phyloP scores from a whole-genome alignment of 2,329 filamentous ascomycete species.

The Colletotrichum tabaci region DNA sequence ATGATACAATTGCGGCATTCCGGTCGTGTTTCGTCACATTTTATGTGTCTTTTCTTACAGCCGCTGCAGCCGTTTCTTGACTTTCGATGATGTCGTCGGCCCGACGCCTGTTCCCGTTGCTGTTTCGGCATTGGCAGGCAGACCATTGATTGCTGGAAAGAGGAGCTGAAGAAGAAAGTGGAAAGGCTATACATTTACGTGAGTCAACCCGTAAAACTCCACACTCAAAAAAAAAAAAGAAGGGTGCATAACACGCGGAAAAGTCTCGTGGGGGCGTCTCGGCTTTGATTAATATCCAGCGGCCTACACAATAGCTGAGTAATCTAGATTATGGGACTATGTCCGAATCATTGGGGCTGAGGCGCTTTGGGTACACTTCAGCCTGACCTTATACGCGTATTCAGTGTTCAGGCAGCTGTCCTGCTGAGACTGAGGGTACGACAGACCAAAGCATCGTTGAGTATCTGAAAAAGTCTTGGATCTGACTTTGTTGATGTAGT shows the following conservation, averaged over 20 bases:
- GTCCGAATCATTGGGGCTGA: not conserved
- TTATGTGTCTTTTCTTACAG: conserved; percentile 59
- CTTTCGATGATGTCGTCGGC: conserved; percentile 27
- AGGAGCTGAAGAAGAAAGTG: not conserved
- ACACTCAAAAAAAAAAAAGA: too few relatives aligned
- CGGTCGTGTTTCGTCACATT: conserved; percentile 63
- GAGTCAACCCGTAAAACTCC: too few relatives aligned
- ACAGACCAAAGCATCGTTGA: too few relatives aligned
- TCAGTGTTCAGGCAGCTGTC: too few relatives aligned
- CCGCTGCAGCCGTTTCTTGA: conserved; percentile 51
- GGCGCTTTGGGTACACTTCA: too few relatives aligned
- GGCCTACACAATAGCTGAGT: not conserved
- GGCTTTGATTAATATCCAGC: too few relatives aligned
- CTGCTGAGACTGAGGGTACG: not conserved
- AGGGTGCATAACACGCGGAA: too few relatives aligned
- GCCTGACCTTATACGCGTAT: too few relatives aligned
- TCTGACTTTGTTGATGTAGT: not conserved
- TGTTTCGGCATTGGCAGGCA: conserved; percentile 11
- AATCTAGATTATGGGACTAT: not conserved
- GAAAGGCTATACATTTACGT: too few relatives aligned
- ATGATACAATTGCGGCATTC: conserved; percentile 57
- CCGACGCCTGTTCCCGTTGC: not conserved
- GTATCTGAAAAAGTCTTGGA: not conserved
- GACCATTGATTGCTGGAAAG: too few relatives aligned
- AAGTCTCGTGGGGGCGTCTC: too few relatives aligned